Base-by-base conservation (phyloP, 176 grass and related monocot species). In the Avena insularis region DNA sequence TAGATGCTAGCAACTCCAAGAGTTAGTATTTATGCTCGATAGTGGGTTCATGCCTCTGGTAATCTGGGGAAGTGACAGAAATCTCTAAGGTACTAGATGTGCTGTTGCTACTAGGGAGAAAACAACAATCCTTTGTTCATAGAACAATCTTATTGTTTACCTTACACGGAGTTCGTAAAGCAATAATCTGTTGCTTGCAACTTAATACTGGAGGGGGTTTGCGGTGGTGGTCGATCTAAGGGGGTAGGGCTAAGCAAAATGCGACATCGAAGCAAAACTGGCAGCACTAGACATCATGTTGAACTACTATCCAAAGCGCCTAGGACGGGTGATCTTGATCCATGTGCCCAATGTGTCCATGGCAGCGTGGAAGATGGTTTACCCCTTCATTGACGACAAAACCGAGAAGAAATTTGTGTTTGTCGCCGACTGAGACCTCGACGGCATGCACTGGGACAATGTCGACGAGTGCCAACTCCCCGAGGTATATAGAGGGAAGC, bases 341-440 rank as follows among this genome's bases (percentile, higher is more conserved):
- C 82, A 93, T 75, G 95, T 92, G n/a, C 93, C 95, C 6, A 87
- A 87, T 63, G 40, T 97, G 2, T 97, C 95, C 95, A 93, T 95
- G 95, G 90, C 88, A 3, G 93, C 89, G 0, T 97, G 95, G 95
- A 95, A 95, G 93, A 86, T 90, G 29, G 29, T 29, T 29, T 29
- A 29, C 29, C 29, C 2, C 29, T 29, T 29, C 29, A 29, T 29
- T 29, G 95, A 97, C 36, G 90, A 92, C 16, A 93, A 93, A 50
- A 95, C 95, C 38, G 95, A 88, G 83, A 93, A 93, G 62, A 97
- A 97, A 88, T 90, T 96, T 8, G 82, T 93, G 14, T 96, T 93
- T 33, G 94, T 96, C 0, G 21, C 90, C 0, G 91, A 96, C 70
- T 90, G 87, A 68, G 91, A 93, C 16, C 72, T 93, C 0, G 64